phyloP scores from a whole-genome alignment of 805 yeast genomes.

The Hermanozyma aechmeae region DNA sequence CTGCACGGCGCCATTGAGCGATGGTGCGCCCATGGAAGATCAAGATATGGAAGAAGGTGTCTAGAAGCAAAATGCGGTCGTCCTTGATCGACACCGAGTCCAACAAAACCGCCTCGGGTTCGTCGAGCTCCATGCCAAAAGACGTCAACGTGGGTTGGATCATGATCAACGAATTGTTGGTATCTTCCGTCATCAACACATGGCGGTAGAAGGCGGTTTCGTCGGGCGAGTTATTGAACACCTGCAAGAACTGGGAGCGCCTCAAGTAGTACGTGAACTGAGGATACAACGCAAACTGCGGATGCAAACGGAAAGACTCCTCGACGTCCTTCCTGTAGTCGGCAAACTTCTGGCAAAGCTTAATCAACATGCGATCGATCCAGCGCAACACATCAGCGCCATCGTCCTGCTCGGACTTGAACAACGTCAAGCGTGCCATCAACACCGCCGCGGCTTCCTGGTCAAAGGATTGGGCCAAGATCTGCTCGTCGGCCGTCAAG shows the following conservation, averaged over 20 bases:
- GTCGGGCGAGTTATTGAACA: slow-evolving; percentile 96
- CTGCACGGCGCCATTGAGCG: slow-evolving; percentile 93
- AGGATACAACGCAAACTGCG: slow-evolving; percentile 81
- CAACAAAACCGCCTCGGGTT: slow-evolving; percentile 84
- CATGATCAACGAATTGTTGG: slow-evolving; percentile 89
- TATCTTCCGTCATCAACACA: slow-evolving; percentile 82
- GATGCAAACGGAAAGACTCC: slow-evolving; percentile 70
- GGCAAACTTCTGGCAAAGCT: slow-evolving; percentile 87
- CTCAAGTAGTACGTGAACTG: slow-evolving; percentile 94
- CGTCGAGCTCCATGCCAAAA: slow-evolving; percentile 57
- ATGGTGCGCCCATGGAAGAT: slow-evolving; percentile 93
- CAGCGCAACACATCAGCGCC: slow-evolving; percentile 90
- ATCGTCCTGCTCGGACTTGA: slow-evolving; percentile 69
- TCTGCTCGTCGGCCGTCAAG: slow-evolving; percentile 41
- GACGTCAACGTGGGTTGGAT: slow-evolving; percentile 94
- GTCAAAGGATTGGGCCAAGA: slow-evolving; percentile 67
- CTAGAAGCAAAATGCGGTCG: slow-evolving; percentile 78
- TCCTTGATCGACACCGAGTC: slow-evolving; percentile 91
- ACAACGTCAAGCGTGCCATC: slow-evolving; percentile 85
- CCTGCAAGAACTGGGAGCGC: slow-evolving; percentile 92
- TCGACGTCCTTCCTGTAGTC: slow-evolving; percentile 86
- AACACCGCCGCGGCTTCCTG: slow-evolving; percentile 97
- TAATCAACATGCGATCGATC: slow-evolving; percentile 87
- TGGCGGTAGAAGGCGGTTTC: slow-evolving; percentile 97
- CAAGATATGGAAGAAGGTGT: slow-evolving; percentile 93